Conservation (phyloP, 2,329 filamentous ascomycete species). For the Cercospora zeae-maydis region DNA sequence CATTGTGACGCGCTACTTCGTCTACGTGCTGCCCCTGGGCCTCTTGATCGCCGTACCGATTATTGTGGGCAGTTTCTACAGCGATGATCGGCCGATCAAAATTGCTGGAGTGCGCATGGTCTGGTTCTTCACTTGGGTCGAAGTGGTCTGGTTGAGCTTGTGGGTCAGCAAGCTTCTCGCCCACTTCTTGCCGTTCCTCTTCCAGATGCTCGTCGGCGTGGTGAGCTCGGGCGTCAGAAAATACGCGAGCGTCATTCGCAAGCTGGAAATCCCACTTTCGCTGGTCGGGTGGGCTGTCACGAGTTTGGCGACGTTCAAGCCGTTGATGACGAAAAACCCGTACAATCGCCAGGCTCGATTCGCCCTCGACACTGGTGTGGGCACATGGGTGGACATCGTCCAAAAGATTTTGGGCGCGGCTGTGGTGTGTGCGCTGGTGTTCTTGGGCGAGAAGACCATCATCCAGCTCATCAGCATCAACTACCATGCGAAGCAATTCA, state of each 20-base stretch:
- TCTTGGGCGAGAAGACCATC: constrained; percentile 72
- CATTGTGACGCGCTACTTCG: constrained; percentile 60
- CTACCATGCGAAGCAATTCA: constrained; percentile 81
- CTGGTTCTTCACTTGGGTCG: constrained; percentile 64
- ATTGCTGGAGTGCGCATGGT: constrained; percentile 56
- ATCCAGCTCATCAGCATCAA: constrained; percentile 81
- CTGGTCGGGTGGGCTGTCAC: constrained; percentile 59
- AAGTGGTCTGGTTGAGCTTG: constrained; percentile 61
- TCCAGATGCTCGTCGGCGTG: constrained; percentile 59
- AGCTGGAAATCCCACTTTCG: constrained; percentile 59
- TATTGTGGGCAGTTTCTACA: constrained; percentile 54
- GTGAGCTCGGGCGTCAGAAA: constrained; percentile 63
- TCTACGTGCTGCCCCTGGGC: constrained; percentile 59
- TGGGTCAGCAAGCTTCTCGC: constrained; percentile 61
- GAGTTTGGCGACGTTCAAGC: constrained; percentile 58
- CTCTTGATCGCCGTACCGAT: constrained; percentile 60
- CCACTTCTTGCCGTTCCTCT: constrained; percentile 56
- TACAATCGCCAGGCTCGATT: constrained; percentile 25
- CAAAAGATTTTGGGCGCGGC: constrained; percentile 63
- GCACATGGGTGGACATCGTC: constrained; percentile 55
- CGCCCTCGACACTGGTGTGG: constrained; percentile 16
- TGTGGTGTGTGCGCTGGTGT: constrained; percentile 65
- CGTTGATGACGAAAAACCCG: constrained; percentile 43
- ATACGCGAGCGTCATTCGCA: constrained; percentile 57
- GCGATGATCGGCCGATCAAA: constrained; percentile 37